Base-by-base conservation (phyloP, 805 yeast genomes). In the Grigorovia humatica region DNA sequence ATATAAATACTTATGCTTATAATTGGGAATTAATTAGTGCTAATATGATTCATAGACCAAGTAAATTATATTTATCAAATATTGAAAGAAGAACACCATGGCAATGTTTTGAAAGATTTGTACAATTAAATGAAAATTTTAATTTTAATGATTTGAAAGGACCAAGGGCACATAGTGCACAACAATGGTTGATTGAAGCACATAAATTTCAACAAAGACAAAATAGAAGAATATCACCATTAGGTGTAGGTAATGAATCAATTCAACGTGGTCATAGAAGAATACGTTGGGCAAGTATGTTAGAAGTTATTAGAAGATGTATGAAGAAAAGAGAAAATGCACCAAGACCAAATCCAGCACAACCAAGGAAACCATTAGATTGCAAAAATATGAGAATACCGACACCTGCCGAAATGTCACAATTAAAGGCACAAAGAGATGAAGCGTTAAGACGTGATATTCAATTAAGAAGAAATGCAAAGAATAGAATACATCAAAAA, bases 51-150 rank as follows among this genome's bases (percentile, higher is more conserved):
- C 76, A 83, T 1, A 74, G 77, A 48, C 78, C 88, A 2, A 78
- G 88, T 0, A 75, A 80, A 56, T 79, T 83, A 13, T 89, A 88
- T 65, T 78, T 82, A 42, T 85, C 98, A 0, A 89, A 88, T 61
- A 88, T 89, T 52, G 98, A 93, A 67, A 79, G 97, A 61, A 78
- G 99, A 61, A 93, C 98, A 0, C 95, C 99, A 0, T 93, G 99
- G 99, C 98, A 91, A 66, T 91, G 98, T 66, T 93, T 93, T 71
- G 99, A 93, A 68, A 74, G 99, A 57, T 93, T 91, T 73, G 83
- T 90, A 54, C 98, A 91, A 70, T 74, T 93, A 57, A 88, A 87
- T 60, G 96, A 91, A 54, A 82, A 83, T 53, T 91, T 89, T 61
- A 95, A 88, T 57, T 79, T 88, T 54, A 73, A 81, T 44, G 98